Conservation (phyloP, 1,139 yeast species). For the Debaryomyces subglobosus region DNA sequence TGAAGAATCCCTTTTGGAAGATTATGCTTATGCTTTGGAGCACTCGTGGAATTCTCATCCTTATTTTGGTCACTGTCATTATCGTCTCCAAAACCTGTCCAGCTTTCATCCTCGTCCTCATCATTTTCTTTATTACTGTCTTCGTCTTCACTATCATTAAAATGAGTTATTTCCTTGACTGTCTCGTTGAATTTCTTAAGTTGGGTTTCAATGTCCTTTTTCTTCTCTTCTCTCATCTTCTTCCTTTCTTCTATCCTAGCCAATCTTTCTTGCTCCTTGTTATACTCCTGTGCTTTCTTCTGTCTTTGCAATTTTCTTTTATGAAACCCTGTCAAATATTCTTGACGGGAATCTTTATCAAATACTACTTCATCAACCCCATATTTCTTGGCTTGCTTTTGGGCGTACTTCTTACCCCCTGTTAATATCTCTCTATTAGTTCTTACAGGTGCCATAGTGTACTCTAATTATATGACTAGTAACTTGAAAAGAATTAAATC, state of each 20-base stretch:
- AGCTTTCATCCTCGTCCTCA: constrained; percentile 20
- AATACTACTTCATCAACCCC: constrained; percentile 82
- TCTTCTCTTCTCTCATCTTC: constrained; percentile 67
- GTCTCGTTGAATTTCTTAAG: constrained; percentile 60
- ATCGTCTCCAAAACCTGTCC: constrained; percentile 11
- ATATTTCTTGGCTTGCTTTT: constrained; percentile 61
- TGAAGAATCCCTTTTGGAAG: constrained; percentile 43
- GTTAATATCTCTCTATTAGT: constrained; percentile 84
- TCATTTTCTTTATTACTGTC: constrained; percentile 31
- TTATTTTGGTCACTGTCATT: constrained; percentile 13
- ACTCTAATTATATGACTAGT: not conserved
- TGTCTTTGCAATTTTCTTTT: constrained; percentile 87
- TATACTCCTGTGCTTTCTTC: constrained; percentile 77
- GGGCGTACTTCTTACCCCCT: constrained; percentile 82
- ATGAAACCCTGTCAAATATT: constrained; percentile 92
- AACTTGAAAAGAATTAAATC: not conserved
- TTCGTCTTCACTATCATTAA: constrained; percentile 36
- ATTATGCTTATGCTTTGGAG: constrained; percentile 33
- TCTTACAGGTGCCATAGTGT: constrained; percentile 24
- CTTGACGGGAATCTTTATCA: constrained; percentile 72
- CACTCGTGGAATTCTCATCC: constrained; percentile 24
- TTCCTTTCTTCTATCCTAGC: constrained; percentile 78
- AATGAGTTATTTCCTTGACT: constrained; percentile 46
- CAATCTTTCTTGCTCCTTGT: constrained; percentile 74
- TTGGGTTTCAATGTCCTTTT: constrained; percentile 64